These are phyloP conservation scores for Echium plantagineum DNA, from an alignment of 257 asterid genomes.

Conservation along the genomic window DNA sequence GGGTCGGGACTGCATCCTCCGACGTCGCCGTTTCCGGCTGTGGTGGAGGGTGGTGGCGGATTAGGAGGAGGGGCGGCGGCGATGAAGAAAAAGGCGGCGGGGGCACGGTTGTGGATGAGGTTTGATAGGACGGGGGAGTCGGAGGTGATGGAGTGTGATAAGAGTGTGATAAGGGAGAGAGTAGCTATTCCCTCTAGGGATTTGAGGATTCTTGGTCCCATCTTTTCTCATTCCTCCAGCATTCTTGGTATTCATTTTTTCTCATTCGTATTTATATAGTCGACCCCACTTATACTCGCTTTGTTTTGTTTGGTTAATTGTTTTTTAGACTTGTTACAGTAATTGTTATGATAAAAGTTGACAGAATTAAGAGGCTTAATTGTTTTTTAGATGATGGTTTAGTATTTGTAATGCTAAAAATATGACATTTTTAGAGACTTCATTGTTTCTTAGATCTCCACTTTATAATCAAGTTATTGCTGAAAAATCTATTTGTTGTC, in stretches of 20 bases:
- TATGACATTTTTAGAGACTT: no score
- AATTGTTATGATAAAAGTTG: no score
- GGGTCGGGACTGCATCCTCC: neutral
- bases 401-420: no score
- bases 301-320: no score
- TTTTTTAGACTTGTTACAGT: no score
- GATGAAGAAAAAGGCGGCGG: slow-evolving; percentile 63
- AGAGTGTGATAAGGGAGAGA: slow-evolving; percentile 59
- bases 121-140: slow-evolving; percentile 81
- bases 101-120: slow-evolving; percentile 91
- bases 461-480: no score
- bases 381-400: no score
- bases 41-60: slow-evolving; percentile 4
- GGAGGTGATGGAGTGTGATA: slow-evolving; percentile 89
- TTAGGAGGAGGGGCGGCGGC: slow-evolving; percentile 18
- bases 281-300: no score
- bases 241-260: slow-evolving; percentile 49
- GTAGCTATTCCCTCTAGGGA: slow-evolving; percentile 85
- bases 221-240: slow-evolving; percentile 90
- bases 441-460: no score
- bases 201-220: slow-evolving; percentile 89
- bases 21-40: slow-evolving; percentile 4
- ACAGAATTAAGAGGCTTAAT: no score
- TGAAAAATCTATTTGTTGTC: no score
- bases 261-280: no score